phyloP scores from a whole-genome alignment of 202 grass and related monocot genomes.

The Cymbopogon flexuosus region DNA sequence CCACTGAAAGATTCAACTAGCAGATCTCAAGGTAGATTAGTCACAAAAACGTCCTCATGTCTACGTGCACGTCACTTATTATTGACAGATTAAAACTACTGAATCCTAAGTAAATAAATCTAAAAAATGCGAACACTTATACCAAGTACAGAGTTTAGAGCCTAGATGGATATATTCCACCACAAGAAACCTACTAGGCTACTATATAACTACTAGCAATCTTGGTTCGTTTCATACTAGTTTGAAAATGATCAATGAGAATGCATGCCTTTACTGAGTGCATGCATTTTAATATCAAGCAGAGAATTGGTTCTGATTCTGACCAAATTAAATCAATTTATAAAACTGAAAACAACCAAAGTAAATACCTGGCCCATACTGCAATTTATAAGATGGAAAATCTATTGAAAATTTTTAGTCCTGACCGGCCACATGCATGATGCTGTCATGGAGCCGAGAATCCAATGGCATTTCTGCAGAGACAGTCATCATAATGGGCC shows the following conservation, averaged over 20 bases:
- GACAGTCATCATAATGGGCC: slow-evolving; percentile 33
- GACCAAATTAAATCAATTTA: not conserved
- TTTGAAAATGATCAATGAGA: not conserved
- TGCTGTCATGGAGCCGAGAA: slow-evolving; percentile 33
- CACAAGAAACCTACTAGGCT: too few species aligned
- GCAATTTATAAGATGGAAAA: not conserved
- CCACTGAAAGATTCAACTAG: too few species aligned
- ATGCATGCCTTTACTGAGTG: not conserved
- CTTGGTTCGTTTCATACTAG: not conserved
- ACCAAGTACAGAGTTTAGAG: not conserved
- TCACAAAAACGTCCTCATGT: too few species aligned
- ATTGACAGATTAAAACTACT: too few species aligned
- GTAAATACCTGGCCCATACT: not conserved
- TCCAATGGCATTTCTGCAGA: slow-evolving; percentile 44
- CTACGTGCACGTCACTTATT: too few species aligned
- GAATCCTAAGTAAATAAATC: too few species aligned
- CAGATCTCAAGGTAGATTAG: too few species aligned
- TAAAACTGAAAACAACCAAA: not conserved
- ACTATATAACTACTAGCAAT: not conserved
- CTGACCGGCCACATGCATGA: slow-evolving; percentile 30
- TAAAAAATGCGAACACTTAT: not conserved
- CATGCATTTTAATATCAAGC: not conserved
- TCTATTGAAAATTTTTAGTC: not conserved
- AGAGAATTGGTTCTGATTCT: not conserved
- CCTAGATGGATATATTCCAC: not conserved